phyloP scores from a whole-genome alignment of 768 basidiomycete genomes.

The Candolleomyces efflorescens region DNA sequence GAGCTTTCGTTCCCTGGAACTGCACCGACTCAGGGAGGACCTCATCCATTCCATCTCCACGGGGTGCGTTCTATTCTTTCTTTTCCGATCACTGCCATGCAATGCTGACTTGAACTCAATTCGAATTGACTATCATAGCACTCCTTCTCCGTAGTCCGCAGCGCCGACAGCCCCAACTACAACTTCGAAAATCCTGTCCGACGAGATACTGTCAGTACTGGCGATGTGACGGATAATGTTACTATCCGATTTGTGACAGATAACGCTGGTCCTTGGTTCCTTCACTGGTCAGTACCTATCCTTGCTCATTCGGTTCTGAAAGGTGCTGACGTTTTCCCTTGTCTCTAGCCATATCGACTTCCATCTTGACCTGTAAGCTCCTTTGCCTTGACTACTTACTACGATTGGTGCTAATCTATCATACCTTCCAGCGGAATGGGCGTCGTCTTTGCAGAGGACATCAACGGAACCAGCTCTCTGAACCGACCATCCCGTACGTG shows the following conservation, averaged over 20 bases:
- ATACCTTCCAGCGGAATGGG: slow-evolving; percentile 25
- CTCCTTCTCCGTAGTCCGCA: slow-evolving; percentile 38
- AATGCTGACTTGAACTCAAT: no score
- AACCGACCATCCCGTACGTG: background rate
- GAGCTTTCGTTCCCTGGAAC: slow-evolving; percentile 37
- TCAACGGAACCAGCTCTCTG: background rate
- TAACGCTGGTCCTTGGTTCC: slow-evolving; percentile 40
- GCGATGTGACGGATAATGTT: slow-evolving; percentile 34
- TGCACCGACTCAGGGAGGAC: slow-evolving; percentile 22
- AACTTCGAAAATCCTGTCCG: slow-evolving; percentile 36
- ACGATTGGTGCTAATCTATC: slow-evolving; percentile 26
- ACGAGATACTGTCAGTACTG: slow-evolving; percentile 28
- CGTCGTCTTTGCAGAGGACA: slow-evolving; percentile 30
- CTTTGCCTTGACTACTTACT: slow-evolving; percentile 7
- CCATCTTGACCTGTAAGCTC: slow-evolving; percentile 29
- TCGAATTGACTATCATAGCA: no score
- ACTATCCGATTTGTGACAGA: slow-evolving; percentile 58
- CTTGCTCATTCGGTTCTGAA: slow-evolving; percentile 13
- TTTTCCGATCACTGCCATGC: no score
- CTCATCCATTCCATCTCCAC: slow-evolving; percentile 45
- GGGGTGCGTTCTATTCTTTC: slow-evolving; percentile 29
- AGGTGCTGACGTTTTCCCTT: slow-evolving; percentile 1
- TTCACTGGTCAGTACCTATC: slow-evolving; percentile 38
- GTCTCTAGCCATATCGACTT: slow-evolving; percentile 36
- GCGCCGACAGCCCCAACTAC: slow-evolving; percentile 27